These are phyloP conservation scores for Carex kokanica DNA, from an alignment of 176 grass and related monocot species.

Conservation along the genomic window DNA sequence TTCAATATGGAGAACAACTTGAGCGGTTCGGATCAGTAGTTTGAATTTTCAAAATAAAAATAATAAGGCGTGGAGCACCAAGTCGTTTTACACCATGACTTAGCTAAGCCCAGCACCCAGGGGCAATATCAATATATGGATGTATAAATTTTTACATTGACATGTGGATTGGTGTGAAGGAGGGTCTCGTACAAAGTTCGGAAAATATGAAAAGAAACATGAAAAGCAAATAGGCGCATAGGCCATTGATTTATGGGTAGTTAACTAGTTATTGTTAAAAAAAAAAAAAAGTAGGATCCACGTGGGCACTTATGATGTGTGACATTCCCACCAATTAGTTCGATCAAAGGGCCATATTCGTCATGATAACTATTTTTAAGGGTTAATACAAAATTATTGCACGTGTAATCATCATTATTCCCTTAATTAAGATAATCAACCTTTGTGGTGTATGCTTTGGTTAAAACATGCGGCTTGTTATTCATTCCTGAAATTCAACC, in stretches of 20 bases:
- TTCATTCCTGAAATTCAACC: background rate
- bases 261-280: slow-evolving; percentile 16
- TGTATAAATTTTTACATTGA: no score
- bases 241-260: slow-evolving; percentile 8
- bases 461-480: background rate
- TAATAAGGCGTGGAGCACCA: no score
- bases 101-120: no score
- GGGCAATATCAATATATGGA: background rate
- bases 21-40: no score
- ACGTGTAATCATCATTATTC: slow-evolving; percentile 45
- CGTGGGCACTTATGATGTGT: background rate
- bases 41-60: no score
- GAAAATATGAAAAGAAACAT: no score
- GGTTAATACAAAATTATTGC: slow-evolving; percentile 27
- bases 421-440: background rate
- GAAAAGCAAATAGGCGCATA: background rate
- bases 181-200: no score
- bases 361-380: slow-evolving; percentile 7
- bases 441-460: background rate
- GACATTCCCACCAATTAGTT: background rate
- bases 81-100: no score
- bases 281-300: background rate
- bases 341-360: slow-evolving; percentile 20
- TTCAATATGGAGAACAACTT: no score
- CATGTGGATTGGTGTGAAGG: no score